Base-by-base conservation (phyloP, 352 stramenopile genomes). In the Plasmopara muralis region DNA sequence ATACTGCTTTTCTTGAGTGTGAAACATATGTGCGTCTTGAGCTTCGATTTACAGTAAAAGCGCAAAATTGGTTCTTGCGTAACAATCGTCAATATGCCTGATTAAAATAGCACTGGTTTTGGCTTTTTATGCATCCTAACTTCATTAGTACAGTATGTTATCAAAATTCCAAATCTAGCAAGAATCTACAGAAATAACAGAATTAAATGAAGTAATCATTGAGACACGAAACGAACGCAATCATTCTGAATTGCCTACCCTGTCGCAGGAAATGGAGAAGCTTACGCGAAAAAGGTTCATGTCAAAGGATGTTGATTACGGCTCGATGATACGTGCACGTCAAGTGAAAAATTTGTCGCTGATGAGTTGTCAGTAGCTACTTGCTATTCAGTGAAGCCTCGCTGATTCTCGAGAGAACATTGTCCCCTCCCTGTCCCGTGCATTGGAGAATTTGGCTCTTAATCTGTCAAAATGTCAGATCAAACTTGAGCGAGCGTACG, bases 401-500 rank as follows among this genome's bases (percentile, higher is more conserved):
- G 37, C 14, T 37, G 15, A 6, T 47, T 42, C 47, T 54, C 38
- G 33, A 47, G 9, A 47, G 42, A 47, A 47, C 42, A 47, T 2
- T 8, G 25, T 50, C n/a, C 15, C 9, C 37, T 39, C 43, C 53
- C 38, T 34, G 35, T 53, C 40, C 39, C 37, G 16, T 55, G 8
- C 31, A 35, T 12, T 35, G 6, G 16, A 53, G 47, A 47, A 44
- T 43, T 29, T 47, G 15, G 35, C 46, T 60, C 46, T 35, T 15
- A 57, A 47, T 44, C 37, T 41, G 30, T 62, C 55, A 62, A 62
- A 56, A 13, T 35, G 37, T 52, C 54, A 52, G 42, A 48, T 50
- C 33, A 53, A 41, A 33, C 35, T 41, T 13, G n/a, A 52, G 34
- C 46, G 46, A 52, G 46, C 33, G 47, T 45, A 53, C 38, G 48